Evolutionary conservation across 164 flowering plant genomes (phyloP).

Genomic region (Berberis thunbergii): DNA sequence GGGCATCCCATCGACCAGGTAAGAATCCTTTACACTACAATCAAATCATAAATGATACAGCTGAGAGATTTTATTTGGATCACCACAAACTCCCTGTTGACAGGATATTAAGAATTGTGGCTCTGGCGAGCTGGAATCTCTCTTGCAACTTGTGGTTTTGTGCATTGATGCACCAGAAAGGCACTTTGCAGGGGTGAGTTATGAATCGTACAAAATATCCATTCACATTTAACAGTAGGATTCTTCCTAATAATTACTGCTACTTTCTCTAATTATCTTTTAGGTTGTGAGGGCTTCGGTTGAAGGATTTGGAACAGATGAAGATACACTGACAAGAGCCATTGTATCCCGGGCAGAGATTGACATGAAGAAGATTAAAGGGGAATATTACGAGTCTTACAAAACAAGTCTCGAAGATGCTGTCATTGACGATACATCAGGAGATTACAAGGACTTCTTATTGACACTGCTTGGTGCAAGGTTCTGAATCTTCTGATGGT

Average conservation of each 20-base stretch:
- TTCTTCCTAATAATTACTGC: background rate
- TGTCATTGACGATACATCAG: constrained; percentile 71
- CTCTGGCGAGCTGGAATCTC: constrained; percentile 31
- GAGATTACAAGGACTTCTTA: constrained; percentile 60
- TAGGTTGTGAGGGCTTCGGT: constrained; percentile 56
- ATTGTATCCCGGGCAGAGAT: constrained; percentile 66
- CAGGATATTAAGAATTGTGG: constrained; percentile 50
- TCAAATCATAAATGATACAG: background rate
- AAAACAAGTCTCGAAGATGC: constrained; percentile 48
- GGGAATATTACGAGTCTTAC: constrained; percentile 31
- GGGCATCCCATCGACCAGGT: constrained; percentile 57
- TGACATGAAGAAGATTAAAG: constrained; percentile 54
- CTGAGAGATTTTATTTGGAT: background rate
- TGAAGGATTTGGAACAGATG: constrained; percentile 67
- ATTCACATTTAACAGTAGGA: background rate
- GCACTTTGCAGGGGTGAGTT: constrained; percentile 65
- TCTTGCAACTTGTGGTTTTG: constrained; percentile 33
- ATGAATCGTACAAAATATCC: background rate
- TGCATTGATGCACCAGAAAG: constrained; percentile 67
- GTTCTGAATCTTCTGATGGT: constrained; percentile 12
- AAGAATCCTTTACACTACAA: background rate
- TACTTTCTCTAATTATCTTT: background rate
- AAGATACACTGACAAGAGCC: constrained; percentile 60
- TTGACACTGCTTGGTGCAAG: constrained; percentile 64
- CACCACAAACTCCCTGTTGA: background rate